Evolutionary conservation across 805 yeast species (phyloP), one percentile per base, ranked within the genome.

Genomic region (Candida incommunis): DNA sequence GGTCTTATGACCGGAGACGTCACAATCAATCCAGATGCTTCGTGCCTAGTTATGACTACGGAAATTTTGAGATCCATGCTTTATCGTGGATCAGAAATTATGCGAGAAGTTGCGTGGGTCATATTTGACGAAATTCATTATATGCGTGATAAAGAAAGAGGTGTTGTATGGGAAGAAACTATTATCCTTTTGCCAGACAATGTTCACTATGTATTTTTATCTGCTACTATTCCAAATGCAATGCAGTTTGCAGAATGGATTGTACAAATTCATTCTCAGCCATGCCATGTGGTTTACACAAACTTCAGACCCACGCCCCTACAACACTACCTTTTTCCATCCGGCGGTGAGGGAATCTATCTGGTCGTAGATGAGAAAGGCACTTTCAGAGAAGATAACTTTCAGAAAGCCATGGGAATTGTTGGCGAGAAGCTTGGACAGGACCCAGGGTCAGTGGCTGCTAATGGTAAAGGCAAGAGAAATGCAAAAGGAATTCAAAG

Each of bases 161-260:
- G 99, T 62, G 99, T 92, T 44, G 98, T 92, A 27, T 92, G 99
- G 99, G 99, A 92, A 66, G 99, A 92, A 64, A 90, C 97, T 15
- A 90, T 92, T 52, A 92, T 92, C 47, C 68, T 92, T 59, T 70
- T 92, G 40, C 99, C 99, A 3, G 96, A 94, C 55, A 88, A 88
- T 69, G 96, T 92, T 16, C 90, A 83, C 52, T 86, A 88, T 57
- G 96, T 90, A 2, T 84, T 90, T 56, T 66, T 90, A 51, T 87
- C 96, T 13, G 97, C 97, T 42, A 90, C 98, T 1, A 90, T 90
- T 53, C 98, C 98, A 22, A 90, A 90, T 60, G 96, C 97, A 1
- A 82, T 85, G 88, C 96, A 90, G 61, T 90, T 90, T 68, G 96
- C 97, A 9, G 95, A 90, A 64, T 92, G 99, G 99, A 85, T 92